Percentiles rank a stretch among this genome's conserved stretches.
phyloP scores from a whole-genome alignment of 495 filamentous ascomycete species.

The Podospora pseudoanserina region DNA sequence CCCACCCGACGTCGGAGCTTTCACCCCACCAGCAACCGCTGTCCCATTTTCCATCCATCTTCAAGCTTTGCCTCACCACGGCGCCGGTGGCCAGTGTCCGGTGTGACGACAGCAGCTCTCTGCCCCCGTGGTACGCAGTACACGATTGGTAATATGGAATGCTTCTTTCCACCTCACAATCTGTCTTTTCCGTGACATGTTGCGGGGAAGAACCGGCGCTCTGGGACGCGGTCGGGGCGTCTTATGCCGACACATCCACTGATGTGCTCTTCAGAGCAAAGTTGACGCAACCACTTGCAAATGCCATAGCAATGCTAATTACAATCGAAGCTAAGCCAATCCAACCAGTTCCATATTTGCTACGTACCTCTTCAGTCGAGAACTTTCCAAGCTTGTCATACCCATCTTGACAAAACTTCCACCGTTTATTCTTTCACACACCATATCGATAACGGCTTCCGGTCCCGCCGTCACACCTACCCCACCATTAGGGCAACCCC shows the following conservation, averaged over 20 bases:
- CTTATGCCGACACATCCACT: background rate
- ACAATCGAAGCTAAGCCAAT: background rate
- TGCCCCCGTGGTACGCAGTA: background rate
- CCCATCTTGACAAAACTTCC: background rate
- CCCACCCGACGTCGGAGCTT: constrained; percentile 13
- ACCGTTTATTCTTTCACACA: background rate
- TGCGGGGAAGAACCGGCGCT: background rate
- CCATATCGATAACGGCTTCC: background rate
- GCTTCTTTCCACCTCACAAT: too few species aligned
- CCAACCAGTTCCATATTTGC: background rate
- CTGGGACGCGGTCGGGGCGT: background rate
- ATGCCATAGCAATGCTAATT: background rate
- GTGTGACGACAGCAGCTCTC: background rate
- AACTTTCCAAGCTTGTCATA: background rate
- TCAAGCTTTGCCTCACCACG: background rate
- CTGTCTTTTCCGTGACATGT: background rate
- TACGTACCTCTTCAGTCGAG: background rate
- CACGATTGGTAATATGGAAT: background rate
- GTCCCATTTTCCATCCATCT: constrained; percentile 2
- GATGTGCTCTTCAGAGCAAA: background rate
- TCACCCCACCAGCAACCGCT: constrained; percentile 7
- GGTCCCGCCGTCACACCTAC: background rate
- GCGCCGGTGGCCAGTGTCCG: background rate
- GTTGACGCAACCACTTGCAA: background rate
- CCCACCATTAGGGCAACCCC: constrained; percentile 9